Evolutionary conservation across 371 early-diverging fungal genomes (phyloP).

Genomic region (Furculomyces boomerangus): DNA sequence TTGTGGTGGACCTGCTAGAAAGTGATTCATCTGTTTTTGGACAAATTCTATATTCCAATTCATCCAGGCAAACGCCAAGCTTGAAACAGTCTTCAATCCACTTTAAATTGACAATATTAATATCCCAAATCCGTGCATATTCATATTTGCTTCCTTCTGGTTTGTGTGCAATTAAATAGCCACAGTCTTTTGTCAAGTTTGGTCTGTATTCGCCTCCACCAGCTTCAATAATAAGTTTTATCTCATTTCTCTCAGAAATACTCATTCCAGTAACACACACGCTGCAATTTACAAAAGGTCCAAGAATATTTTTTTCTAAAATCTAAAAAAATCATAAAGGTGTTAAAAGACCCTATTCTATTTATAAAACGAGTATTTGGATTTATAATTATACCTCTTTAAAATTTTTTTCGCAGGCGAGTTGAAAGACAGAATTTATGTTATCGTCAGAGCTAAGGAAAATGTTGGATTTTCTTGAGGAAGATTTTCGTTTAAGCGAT

Average conservation of each 20-base stretch:
- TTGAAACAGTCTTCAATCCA: slow-evolving; percentile 15
- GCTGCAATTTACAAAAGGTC: slow-evolving; percentile 16
- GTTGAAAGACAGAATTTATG: not conserved
- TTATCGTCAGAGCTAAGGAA: not conserved
- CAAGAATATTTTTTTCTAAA: slow-evolving; percentile 6
- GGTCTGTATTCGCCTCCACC: slow-evolving; percentile 16
- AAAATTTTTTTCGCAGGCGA: not conserved
- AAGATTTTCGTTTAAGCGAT: too few species aligned
- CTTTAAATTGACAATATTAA: slow-evolving; percentile 13
- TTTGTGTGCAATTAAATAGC: slow-evolving; percentile 14
- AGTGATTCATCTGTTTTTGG: not conserved
- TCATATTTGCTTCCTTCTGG: slow-evolving; percentile 14
- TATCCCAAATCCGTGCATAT: slow-evolving; percentile 16
- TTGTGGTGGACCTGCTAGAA: not conserved
- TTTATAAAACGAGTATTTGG: not conserved
- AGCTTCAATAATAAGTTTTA: not conserved
- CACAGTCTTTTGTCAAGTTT: slow-evolving; percentile 13
- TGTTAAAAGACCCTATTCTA: not conserved
- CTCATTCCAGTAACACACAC: slow-evolving; percentile 19
- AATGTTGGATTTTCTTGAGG: not conserved
- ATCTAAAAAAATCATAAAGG: slow-evolving; percentile 1
- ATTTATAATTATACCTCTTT: not conserved
- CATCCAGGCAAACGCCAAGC: slow-evolving; percentile 9
- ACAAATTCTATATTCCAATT: too few species aligned
- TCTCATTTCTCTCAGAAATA: slow-evolving; percentile 6